Base-by-base conservation (phyloP, 2,329 filamentous ascomycete species). In the Ceratocystis diversiconidia region DNA sequence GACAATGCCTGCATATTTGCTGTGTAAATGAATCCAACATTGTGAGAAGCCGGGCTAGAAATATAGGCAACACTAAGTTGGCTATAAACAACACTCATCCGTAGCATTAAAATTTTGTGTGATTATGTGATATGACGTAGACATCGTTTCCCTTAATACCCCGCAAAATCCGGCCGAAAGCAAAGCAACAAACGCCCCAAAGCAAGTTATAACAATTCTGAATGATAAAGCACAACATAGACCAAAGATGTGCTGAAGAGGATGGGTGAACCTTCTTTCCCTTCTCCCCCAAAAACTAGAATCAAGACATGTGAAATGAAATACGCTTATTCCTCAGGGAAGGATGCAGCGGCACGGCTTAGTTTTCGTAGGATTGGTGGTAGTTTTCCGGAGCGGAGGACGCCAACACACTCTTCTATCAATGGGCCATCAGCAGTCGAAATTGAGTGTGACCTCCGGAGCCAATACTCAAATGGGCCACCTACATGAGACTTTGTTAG, bases 381-480 rank as follows among this genome's bases (percentile, higher is more conserved):
- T 46, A 79, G 71, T 8, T 68, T 67, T 0, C 77, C 78, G 0
- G 68, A 67, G 50, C 75, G 72, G 28, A 79, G 71, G 19, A 69
- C 70, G 1, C 65, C 67, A 64, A 79, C 72, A 44, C 73, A 73
- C 19, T 76, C 71, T 28, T 76, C 74, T 5, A 79, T 74, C 41
- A 75, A 61, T 2, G 68, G 67, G 1, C 69, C 65, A 63, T 76
- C 72, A 0, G 73, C 71, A 8, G 76, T 69, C 22, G 75, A 74
- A 66, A 77, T 74, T 3, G 70, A 70, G 52, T 75, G 74, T 4
- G 77, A 78, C 46, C 74, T 72, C 8, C 74, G 74, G n/a, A 79
- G 72, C 77, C 77, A 79, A 70, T 79, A 78, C 70, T 77, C 75
- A 66, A 79, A 78, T 0, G 78, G 77, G 0, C 78, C 77, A 5